Evolutionary conservation across 768 basidiomycete genomes (phyloP).

Genomic region (Hericium rajendrae): DNA sequence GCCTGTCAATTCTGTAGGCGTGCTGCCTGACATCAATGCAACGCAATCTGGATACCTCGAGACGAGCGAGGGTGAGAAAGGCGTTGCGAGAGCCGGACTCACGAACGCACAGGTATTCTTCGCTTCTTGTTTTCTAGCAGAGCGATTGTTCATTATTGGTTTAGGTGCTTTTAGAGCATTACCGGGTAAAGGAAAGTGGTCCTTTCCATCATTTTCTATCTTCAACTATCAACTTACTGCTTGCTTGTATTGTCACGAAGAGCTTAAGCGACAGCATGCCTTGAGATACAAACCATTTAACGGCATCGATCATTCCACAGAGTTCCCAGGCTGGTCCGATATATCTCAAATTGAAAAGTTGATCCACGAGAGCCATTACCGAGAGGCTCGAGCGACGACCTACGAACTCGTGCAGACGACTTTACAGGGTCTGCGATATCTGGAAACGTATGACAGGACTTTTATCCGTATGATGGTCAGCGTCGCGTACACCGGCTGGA

Average conservation of each 20-base stretch:
- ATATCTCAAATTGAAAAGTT: slow-evolving; percentile 36
- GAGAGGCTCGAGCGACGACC: slow-evolving; percentile 39
- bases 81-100: slow-evolving; percentile 43
- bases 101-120: slow-evolving; percentile 51
- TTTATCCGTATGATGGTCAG: slow-evolving; percentile 63
- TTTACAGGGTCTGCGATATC: slow-evolving; percentile 60
- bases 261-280: slow-evolving; percentile 47
- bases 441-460: slow-evolving; percentile 77
- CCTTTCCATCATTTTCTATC: not conserved
- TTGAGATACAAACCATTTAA: slow-evolving; percentile 56
- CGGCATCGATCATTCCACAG: slow-evolving; percentile 30
- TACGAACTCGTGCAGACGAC: slow-evolving; percentile 41
- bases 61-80: slow-evolving; percentile 34
- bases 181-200: slow-evolving; percentile 66
- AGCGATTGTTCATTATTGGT: not conserved
- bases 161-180: slow-evolving; percentile 67
- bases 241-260: slow-evolving; percentile 23
- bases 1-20: slow-evolving; percentile 79
- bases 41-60: slow-evolving; percentile 48
- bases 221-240: not conserved
- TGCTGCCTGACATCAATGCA: slow-evolving; percentile 67
- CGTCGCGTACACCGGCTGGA: slow-evolving; percentile 71
- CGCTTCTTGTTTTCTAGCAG: not conserved
- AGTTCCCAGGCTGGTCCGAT: slow-evolving; percentile 25
- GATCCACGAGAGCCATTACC: slow-evolving; percentile 35